Conservation (phyloP, 2,329 filamentous ascomycete species). For the Curvularia spicifera region DNA sequence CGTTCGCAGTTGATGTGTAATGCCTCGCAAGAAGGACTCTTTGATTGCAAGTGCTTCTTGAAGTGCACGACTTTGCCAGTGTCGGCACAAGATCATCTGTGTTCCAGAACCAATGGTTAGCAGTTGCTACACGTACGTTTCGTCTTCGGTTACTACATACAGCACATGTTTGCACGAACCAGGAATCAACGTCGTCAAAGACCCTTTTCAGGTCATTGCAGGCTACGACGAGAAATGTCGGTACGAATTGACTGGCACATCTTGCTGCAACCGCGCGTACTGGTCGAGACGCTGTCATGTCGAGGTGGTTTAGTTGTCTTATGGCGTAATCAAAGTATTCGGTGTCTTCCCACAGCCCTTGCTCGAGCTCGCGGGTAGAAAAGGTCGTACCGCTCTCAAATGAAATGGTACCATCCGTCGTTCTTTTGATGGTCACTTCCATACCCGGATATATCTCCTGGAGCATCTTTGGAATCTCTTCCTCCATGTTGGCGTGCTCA, state of each 20-base stretch:
- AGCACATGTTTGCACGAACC: slow-evolving; percentile 55
- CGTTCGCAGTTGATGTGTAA: slow-evolving; percentile 57
- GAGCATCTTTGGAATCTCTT: slow-evolving; percentile 40
- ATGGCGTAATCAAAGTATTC: slow-evolving; percentile 52
- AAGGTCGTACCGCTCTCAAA: slow-evolving; percentile 40
- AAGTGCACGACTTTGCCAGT: slow-evolving; percentile 50
- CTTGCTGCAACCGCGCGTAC: slow-evolving; percentile 50
- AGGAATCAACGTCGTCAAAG: slow-evolving; percentile 57
- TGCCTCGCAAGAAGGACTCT: slow-evolving; percentile 54
- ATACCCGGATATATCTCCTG: slow-evolving; percentile 46
- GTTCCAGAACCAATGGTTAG: neutral
- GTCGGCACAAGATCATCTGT: slow-evolving; percentile 44
- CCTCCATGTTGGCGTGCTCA: slow-evolving; percentile 31
- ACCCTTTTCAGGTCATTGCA: slow-evolving; percentile 53
- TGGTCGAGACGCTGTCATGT: slow-evolving; percentile 33
- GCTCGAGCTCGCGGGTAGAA: slow-evolving; percentile 37
- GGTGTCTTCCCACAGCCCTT: slow-evolving; percentile 56
- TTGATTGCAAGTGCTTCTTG: slow-evolving; percentile 54
- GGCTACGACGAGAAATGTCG: slow-evolving; percentile 49
- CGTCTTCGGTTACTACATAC: neutral
- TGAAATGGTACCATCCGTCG: slow-evolving; percentile 30
- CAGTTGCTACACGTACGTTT: neutral
- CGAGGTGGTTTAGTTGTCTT: slow-evolving; percentile 43
- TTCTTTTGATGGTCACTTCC: slow-evolving; percentile 34
- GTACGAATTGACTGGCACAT: slow-evolving; percentile 43